Evolutionary conservation across 176 grass and related monocot species (phyloP).

Genomic region (Oryza rufipogon): DNA sequence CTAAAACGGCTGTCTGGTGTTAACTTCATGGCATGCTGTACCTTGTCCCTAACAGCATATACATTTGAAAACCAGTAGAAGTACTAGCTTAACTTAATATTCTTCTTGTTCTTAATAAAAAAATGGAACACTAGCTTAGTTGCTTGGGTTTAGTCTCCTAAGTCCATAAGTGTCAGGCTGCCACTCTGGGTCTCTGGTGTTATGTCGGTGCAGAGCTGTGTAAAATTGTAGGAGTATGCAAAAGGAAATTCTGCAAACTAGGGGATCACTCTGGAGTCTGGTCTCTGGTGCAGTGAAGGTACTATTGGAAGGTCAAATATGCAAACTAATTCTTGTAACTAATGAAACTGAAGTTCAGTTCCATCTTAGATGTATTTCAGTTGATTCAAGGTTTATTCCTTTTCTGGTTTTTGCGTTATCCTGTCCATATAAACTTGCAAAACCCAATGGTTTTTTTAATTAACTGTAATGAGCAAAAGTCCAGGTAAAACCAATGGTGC

Average conservation of each 20-base stretch:
- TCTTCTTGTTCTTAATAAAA: not conserved
- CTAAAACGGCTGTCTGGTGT: not conserved
- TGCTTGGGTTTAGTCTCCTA: not conserved
- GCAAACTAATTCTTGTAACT: not conserved
- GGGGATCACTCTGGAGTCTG: not conserved
- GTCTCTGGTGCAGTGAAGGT: not conserved
- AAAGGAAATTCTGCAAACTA: not conserved
- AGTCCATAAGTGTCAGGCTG: not conserved
- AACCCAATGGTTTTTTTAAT: not conserved
- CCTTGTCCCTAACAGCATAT: not conserved
- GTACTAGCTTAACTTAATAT: not conserved
- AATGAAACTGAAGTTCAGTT: not conserved
- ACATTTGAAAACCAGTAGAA: not conserved
- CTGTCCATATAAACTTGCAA: not conserved
- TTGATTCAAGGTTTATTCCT: not conserved
- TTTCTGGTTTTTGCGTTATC: not conserved
- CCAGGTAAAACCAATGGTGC: not conserved
- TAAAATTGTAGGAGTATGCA: not conserved
- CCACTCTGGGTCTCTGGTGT: not conserved
- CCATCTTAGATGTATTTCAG: not conserved
- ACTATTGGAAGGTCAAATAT: not conserved
- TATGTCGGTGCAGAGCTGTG: not conserved
- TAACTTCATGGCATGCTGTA: slow-evolving; percentile 16
- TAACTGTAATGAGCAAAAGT: not conserved
- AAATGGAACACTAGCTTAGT: not conserved